These are phyloP conservation scores for Heracleum sosnowskyi DNA, from an alignment of 129 eudicot species.

Conservation along the genomic window DNA sequence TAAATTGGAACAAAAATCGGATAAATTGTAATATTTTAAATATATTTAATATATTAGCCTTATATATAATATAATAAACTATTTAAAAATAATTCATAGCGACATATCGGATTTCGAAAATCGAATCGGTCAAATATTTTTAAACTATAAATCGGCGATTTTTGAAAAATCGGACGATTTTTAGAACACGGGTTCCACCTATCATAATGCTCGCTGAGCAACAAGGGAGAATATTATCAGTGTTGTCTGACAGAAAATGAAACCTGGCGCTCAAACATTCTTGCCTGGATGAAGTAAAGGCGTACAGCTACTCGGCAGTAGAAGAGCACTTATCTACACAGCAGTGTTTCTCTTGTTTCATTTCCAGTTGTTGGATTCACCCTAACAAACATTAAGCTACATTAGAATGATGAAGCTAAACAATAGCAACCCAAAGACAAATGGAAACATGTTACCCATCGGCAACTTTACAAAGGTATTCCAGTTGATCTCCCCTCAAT, in stretches of 20 bases:
- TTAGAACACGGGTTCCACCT: too few species aligned
- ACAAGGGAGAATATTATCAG: not conserved
- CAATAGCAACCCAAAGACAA: not conserved
- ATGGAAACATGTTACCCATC: constrained; percentile 42
- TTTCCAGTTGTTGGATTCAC: constrained; percentile 75
- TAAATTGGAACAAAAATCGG: too few species aligned
- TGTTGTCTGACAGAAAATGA: not conserved
- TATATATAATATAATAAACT: too few species aligned
- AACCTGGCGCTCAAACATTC: not conserved
- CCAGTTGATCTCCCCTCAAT: constrained; percentile 82
- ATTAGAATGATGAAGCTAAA: constrained; percentile 11
- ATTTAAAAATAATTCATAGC: too few species aligned
- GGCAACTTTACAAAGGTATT: constrained; percentile 82
- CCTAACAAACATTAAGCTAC: constrained; percentile 24
- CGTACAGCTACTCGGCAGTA: not conserved
- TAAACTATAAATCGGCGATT: too few species aligned
- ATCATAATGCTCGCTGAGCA: not conserved
- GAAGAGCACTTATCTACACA: constrained; percentile 38
- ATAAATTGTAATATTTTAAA: too few species aligned
- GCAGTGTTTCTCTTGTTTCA: constrained; percentile 75
- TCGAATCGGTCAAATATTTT: too few species aligned
- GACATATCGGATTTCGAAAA: too few species aligned
- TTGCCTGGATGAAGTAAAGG: not conserved
- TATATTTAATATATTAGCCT: too few species aligned
- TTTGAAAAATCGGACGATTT: too few species aligned